Base-by-base conservation (phyloP, 331 rosid genomes). In the Spiraea crenata region DNA sequence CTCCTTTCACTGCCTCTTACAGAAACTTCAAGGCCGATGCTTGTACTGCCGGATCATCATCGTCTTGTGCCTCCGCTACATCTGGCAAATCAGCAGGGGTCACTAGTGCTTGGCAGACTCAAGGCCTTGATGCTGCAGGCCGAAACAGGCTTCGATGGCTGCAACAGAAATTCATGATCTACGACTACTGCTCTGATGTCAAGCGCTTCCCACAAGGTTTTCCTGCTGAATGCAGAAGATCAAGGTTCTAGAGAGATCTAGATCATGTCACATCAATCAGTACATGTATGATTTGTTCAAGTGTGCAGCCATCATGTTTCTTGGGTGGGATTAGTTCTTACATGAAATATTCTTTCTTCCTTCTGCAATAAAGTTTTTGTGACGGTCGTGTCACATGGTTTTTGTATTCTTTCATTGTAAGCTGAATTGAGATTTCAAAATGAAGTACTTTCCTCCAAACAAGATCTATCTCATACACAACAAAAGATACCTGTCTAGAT, bases 1-100 rank as follows among this genome's bases (percentile, higher is more conserved):
- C 96, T 46, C 98, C 96, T 35, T 92, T 89, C 68, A 74, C 83
- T 3, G 96, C 96, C 25, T 74, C 86, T 3, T 92, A 84, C 82
- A 80, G 77, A 40, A 77, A 87, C 58, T 87, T 81, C 55, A 71
- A 81, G 40, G 85, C 82, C 57, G 56, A 82, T 63, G 90, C 87
- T 15, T 89, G 96, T 42, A 69, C 76, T 75, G 46, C 59, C 64
- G 42, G 73, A 4, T 57, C 76, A 10, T 50, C 67, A 3, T 66
- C 81, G 0, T 76, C 78, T 9, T 76, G 76, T 65, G 52, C 55
- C 58, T 35, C 65, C 57, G 40, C 65, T 6, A 15, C 56, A 35
- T 61, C 75, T 10, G 48, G 58, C 2, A 55, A 44, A 41, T 48
- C 67, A 3, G 16, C 65, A 5, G 39, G 16, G 3, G 17, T 56